A percentile compares a stretch with the other conserved stretches of the same genome.
phyloP scores from a whole-genome alignment of 306 rosid species.

The Inga oerstediana region DNA sequence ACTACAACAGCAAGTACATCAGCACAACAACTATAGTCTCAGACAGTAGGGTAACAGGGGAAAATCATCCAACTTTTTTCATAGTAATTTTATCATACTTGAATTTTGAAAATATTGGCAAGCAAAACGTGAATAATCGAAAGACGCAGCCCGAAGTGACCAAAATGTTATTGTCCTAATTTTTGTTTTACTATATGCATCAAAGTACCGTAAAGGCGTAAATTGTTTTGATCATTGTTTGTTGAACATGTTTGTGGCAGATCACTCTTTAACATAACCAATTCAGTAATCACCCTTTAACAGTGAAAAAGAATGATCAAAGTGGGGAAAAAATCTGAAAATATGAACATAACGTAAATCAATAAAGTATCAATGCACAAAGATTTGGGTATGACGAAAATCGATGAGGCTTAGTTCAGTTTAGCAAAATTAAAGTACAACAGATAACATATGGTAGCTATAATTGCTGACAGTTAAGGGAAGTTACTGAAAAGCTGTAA shows the following conservation, averaged over 20 bases:
- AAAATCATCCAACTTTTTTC: neutral
- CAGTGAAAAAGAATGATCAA: neutral
- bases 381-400: neutral
- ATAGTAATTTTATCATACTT: neutral
- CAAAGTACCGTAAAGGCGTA: neutral
- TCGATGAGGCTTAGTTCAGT: neutral
- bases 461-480: neutral
- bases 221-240: neutral
- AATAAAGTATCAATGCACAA: neutral
- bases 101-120: neutral
- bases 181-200: neutral
- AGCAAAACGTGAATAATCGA: too few species aligned
- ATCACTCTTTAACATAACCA: neutral
- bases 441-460: neutral
- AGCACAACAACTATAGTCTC: neutral
- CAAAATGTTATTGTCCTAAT: too few species aligned
- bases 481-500: neutral
- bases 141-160: too few species aligned
- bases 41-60: neutral
- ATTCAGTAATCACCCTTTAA: neutral
- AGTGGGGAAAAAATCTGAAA: neutral
- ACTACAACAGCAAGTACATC: too few species aligned
- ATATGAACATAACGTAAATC: neutral
- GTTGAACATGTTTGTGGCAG: neutral
- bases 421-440: neutral